Conservation (phyloP, 2,329 filamentous ascomycete genomes). For the Aspergillaceae sp. region DNA sequence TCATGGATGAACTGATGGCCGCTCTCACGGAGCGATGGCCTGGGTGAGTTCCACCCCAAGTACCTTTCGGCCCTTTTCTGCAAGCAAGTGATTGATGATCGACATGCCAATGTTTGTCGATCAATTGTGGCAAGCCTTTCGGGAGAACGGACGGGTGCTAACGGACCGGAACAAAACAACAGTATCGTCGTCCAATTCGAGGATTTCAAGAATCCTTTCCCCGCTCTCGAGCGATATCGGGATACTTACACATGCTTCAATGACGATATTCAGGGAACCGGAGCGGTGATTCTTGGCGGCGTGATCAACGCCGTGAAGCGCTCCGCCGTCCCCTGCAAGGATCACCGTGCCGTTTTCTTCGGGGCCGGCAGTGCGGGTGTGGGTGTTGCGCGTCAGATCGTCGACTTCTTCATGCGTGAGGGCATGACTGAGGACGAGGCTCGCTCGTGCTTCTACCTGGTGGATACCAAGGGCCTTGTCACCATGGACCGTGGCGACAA, state of each 20-base stretch:
- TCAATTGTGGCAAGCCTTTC: constrained; percentile 18
- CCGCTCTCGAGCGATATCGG: constrained; percentile 82
- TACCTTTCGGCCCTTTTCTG: constrained; percentile 1
- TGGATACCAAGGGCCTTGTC: constrained; percentile 93
- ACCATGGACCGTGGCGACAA: constrained; percentile 88
- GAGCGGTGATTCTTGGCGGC: constrained; percentile 84
- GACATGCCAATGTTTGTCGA: constrained; percentile 33
- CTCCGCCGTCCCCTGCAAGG: constrained; percentile 73
- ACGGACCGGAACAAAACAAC: constrained; percentile 5
- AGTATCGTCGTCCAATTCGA: constrained; percentile 84
- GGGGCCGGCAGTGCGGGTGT: constrained; percentile 93
- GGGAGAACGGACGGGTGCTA: constrained; percentile 9
- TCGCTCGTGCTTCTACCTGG: constrained; percentile 88
- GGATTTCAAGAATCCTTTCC: constrained; percentile 97
- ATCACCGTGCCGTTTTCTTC: constrained; percentile 93
- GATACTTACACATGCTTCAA: constrained; percentile 93
- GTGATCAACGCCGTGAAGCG: constrained; percentile 70
- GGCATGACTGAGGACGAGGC: constrained; percentile 83
- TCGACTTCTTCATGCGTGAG: constrained; percentile 90
- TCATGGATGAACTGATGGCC: constrained; percentile 96
- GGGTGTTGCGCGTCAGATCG: constrained; percentile 94
- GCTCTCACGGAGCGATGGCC: constrained; percentile 72
- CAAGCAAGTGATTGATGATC: background rate
- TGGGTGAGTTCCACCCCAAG: constrained; percentile 38
- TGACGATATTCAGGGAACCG: constrained; percentile 95